phyloP scores from a whole-genome alignment of 148 eudicot genomes.

The Pouteria glomerata region DNA sequence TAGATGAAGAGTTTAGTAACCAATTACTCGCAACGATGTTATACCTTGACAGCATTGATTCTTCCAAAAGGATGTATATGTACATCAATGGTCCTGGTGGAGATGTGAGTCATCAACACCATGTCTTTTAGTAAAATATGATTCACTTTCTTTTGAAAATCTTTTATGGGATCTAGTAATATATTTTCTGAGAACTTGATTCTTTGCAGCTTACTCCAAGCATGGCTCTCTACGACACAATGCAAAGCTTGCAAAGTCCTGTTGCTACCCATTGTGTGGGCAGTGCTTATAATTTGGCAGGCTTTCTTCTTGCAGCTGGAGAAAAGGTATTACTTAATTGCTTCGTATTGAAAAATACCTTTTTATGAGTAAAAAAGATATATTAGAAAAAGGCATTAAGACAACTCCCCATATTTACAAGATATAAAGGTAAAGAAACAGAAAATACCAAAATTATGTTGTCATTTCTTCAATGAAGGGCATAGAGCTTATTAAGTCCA shows the following conservation, averaged over 20 bases:
- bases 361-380: no score
- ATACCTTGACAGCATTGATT: slow-evolving; percentile 66
- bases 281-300: slow-evolving; percentile 68
- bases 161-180: background rate
- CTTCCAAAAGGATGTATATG: slow-evolving; percentile 56
- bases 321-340: slow-evolving; percentile 51
- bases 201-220: slow-evolving; percentile 72
- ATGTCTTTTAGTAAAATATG: background rate
- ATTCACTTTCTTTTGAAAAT: background rate
- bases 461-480: no score
- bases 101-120: slow-evolving; percentile 59
- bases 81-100: slow-evolving; percentile 82
- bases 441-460: no score
- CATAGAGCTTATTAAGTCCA: no score
- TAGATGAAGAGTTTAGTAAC: slow-evolving; percentile 78
- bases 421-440: no score
- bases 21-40: slow-evolving; percentile 73
- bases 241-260: slow-evolving; percentile 74
- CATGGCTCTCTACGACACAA: slow-evolving; percentile 84
- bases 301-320: slow-evolving; percentile 82
- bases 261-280: slow-evolving; percentile 81
- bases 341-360: background rate
- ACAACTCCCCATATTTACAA: no score
- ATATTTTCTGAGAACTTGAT: slow-evolving; percentile 5
- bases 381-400: no score